Evolutionary conservation across 2,329 filamentous ascomycete genomes (phyloP), one percentile per base, ranked within the genome.

Genomic region (Neonectria coccinea): DNA sequence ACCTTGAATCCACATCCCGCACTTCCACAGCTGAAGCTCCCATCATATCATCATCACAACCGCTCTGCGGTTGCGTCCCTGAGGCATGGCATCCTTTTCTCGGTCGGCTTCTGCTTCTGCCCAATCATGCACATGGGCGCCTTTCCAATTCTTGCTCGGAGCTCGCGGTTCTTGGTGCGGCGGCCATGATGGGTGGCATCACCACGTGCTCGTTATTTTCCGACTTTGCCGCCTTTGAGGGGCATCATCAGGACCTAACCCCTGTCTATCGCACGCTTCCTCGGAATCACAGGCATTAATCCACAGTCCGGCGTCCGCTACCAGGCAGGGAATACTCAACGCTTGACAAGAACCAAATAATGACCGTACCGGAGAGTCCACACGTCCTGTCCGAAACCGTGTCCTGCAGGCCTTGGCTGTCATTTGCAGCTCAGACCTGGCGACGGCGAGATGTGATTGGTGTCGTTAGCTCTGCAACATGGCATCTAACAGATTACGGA

Each of bases 1-100:
- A 69, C 64, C 64, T 62, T 45, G 59, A 70, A 63, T 63, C 67
- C 67, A 59, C 63, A 65, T 70, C 58, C 59, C 62, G 55, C 52
- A 66, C 31, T 62, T 67, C n/a, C 45, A 55, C 62, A 52, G 56
- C 57, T 22, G 52, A 50, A 56, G 14, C 25, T 58, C 25, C 60
- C 29, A 50, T 52, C 31, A 16, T n/a, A 50, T 55, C 25, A 8
- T 16, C 3, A n/a, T 53, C 22, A 42, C 18, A 33, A 22, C 56
- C 18, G 4, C n/a, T 18, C 29, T 11, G 31, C 29, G 10, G 9
- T 20, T 18, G 4, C 39, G n/a, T 20, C 8, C 39, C 39, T 42
- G 27, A 20, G n/a, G 5, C 10, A 51, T 33, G 4, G 29, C 10
- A 33, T 51, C 29, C 11, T 16, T 16, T 12, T 29, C 48, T 51